Conservation (phyloP, 192 early-diverging fungal genomes). For the Jimgerdemannia lactiflua region DNA sequence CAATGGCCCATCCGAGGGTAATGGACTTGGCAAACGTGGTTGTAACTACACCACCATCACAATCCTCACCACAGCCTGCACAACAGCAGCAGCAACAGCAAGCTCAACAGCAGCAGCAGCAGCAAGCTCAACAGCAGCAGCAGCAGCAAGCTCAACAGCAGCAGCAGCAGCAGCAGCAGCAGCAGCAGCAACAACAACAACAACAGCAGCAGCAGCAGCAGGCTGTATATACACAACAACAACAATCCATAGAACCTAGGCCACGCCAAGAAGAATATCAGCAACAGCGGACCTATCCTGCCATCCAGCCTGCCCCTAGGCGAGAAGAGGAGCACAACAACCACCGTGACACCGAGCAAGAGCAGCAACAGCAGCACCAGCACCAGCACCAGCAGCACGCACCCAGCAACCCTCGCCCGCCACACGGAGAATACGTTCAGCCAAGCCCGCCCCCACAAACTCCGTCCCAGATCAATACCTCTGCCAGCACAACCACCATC, state of each 20-base stretch:
- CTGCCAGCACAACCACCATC: conserved; percentile 7
- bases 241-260: not conserved
- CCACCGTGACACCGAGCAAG: conserved; percentile 3
- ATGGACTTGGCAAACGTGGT: too few species aligned
- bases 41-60: too few species aligned
- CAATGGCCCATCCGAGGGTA: too few species aligned
- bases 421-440: conserved; percentile 1
- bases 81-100: not conserved
- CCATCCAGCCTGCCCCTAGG: not conserved
- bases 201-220: not conserved
- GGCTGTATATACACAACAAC: not conserved
- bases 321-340: conserved; percentile 2
- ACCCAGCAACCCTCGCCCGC: not conserved
- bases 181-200: too few species aligned
- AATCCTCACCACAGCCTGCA: not conserved
- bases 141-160: too few species aligned
- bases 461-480: conserved; percentile 11
- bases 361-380: not conserved
- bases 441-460: conserved; percentile 7
- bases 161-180: too few species aligned
- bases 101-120: too few species aligned
- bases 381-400: too few species aligned
- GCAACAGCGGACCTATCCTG: not conserved
- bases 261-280: not conserved
- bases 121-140: too few species aligned